phyloP scores from a whole-genome alignment of 2,329 filamentous ascomycete species.

The Pseudohalonectria lignicola region DNA sequence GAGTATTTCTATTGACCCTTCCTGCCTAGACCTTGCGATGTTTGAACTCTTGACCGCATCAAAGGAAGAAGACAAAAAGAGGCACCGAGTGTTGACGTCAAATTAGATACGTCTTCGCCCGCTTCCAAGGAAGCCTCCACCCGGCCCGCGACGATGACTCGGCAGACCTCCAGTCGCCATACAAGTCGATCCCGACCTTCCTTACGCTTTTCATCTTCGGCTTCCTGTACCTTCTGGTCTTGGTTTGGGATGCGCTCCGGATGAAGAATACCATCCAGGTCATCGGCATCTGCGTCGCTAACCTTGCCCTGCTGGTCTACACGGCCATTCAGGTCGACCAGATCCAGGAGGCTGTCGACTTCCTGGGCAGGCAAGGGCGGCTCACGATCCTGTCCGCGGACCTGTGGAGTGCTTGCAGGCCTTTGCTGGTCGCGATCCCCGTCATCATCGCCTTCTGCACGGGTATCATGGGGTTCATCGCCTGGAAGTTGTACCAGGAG shows the following conservation, averaged over 20 bases:
- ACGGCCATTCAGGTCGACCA: slow-evolving; percentile 88
- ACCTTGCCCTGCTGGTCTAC: slow-evolving; percentile 84
- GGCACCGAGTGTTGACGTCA: not conserved
- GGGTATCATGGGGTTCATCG: slow-evolving; percentile 59
- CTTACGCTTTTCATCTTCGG: slow-evolving; percentile 95
- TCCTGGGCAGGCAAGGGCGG: slow-evolving; percentile 30
- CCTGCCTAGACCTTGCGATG: too few relatives aligned
- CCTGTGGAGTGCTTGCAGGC: slow-evolving; percentile 60
- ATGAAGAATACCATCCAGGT: slow-evolving; percentile 98
- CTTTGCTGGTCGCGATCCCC: slow-evolving; percentile 77
- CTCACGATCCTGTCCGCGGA: slow-evolving; percentile 15
- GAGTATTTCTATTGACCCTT: slow-evolving; percentile 24
- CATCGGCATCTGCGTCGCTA: slow-evolving; percentile 89
- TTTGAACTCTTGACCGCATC: too few relatives aligned
- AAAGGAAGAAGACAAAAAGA: too few relatives aligned
- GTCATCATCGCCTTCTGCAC: slow-evolving; percentile 70
- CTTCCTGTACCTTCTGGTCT: slow-evolving; percentile 80
- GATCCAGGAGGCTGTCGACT: slow-evolving; percentile 61
- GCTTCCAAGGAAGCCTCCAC: slow-evolving; percentile 58
- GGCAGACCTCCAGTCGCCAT: slow-evolving; percentile 37
- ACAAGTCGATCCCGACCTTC: slow-evolving; percentile 81
- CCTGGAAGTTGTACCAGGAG: slow-evolving; percentile 96
- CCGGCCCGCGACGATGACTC: slow-evolving; percentile 27
- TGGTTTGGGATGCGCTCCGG: slow-evolving; percentile 88
- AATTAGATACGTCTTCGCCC: slow-evolving; percentile 74